phyloP scores from a whole-genome alignment of 2,329 filamentous ascomycete genomes.

The Cladosporium sp. region DNA sequence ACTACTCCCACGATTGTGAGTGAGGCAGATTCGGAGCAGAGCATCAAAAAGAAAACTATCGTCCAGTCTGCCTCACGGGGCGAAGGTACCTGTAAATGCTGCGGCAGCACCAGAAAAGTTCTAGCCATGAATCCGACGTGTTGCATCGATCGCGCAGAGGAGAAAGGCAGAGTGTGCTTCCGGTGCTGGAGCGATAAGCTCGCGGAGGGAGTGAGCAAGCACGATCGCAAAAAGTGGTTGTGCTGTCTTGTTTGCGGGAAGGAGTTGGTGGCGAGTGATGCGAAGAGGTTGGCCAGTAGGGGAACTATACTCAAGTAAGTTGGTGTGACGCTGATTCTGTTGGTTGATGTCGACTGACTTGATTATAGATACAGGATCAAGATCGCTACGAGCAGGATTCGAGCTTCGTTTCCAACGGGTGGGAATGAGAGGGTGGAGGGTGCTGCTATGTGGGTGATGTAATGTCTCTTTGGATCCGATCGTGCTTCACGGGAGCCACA shows the following conservation, averaged over 20 bases:
- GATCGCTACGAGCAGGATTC: background rate
- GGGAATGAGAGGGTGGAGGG: background rate
- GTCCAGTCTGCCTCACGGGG: background rate
- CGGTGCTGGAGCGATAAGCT: constrained; percentile 8
- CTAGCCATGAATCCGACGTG: constrained; percentile 9
- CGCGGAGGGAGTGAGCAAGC: background rate
- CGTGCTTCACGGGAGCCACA: background rate
- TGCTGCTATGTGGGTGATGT: background rate
- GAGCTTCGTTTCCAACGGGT: background rate
- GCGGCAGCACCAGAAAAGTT: background rate
- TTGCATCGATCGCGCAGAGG: background rate
- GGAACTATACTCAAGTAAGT: constrained; percentile 7
- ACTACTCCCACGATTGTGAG: background rate
- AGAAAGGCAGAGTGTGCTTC: background rate
- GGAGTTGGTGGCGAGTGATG: constrained; percentile 10
- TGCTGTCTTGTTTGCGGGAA: constrained; percentile 14
- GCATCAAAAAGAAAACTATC: background rate
- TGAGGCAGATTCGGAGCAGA: background rate
- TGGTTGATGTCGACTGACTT: background rate
- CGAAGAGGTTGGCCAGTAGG: constrained; percentile 14
- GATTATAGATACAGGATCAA: background rate
- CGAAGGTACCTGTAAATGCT: background rate
- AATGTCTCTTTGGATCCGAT: background rate
- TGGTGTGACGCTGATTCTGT: too few relatives aligned
- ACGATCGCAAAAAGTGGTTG: constrained; percentile 7